Evolutionary conservation across 805 yeast species (phyloP).

Genomic region (Metschnikowia rubicola): DNA sequence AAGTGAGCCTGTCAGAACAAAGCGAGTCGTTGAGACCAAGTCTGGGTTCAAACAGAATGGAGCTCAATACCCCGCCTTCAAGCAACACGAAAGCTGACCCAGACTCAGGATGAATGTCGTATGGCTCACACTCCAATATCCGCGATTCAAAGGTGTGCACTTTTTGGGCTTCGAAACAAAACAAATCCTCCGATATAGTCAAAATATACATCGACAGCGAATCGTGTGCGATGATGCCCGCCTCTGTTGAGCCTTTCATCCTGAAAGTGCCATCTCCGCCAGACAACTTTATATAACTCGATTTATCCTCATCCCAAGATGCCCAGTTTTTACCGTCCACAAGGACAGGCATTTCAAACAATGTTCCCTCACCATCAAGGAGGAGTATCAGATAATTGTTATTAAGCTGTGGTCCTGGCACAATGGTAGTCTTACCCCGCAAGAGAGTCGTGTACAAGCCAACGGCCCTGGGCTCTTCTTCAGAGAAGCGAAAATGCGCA

Average conservation of each 20-base stretch:
- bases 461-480: not conserved
- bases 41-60: not conserved
- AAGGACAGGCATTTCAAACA: slow-evolving; percentile 3
- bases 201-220: not conserved
- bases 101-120: not conserved
- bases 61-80: slow-evolving; percentile 3
- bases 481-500: slow-evolving; percentile 1
- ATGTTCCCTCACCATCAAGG: slow-evolving; percentile 4
- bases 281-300: no score
- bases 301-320: not conserved
- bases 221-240: not conserved
- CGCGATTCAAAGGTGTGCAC: slow-evolving; percentile 2
- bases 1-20: slow-evolving; percentile 4
- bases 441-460: not conserved
- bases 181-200: not conserved
- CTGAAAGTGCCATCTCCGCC: slow-evolving; percentile 1
- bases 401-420: no score
- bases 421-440: slow-evolving; percentile 2
- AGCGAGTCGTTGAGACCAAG: not conserved
- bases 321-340: not conserved
- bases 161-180: not conserved
- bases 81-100: slow-evolving; percentile 4
- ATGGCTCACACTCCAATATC: not conserved
- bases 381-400: slow-evolving; percentile 1
- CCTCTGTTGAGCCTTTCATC: not conserved